A percentile compares a stretch with the other conserved stretches of the same genome.
phyloP scores from a whole-genome alignment of 148 eudicot species.

The Camellia japonica region DNA sequence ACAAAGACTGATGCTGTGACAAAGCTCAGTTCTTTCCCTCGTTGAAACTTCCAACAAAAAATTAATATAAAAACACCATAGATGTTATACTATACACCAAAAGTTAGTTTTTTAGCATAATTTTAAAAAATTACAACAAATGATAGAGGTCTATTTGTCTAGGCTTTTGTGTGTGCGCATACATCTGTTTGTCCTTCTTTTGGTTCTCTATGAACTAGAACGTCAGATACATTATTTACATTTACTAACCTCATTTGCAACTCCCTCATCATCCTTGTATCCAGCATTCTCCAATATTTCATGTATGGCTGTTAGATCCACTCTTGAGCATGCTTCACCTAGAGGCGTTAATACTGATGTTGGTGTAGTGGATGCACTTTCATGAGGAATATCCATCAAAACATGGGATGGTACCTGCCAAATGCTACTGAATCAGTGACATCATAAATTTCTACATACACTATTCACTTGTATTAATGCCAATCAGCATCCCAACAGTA shows the following conservation, averaged over 20 bases:
- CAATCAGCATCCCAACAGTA: neutral
- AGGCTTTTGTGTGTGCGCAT: neutral
- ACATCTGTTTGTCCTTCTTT: neutral
- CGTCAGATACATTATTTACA: neutral
- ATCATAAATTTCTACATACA: neutral
- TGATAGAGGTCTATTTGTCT: neutral
- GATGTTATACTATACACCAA: neutral
- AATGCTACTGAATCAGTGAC: constrained; percentile 15
- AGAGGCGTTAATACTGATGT: constrained; percentile 53
- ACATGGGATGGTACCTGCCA: constrained; percentile 76
- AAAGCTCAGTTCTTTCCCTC: neutral
- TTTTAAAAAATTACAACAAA: neutral
- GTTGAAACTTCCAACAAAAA: neutral
- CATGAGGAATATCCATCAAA: constrained; percentile 63
- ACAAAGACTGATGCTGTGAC: neutral
- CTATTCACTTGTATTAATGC: neutral
- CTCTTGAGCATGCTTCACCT: constrained; percentile 72
- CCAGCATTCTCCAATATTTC: constrained; percentile 67
- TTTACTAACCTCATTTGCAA: constrained; percentile 59
- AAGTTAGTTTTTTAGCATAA: neutral
- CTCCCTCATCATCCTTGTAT: constrained; percentile 77
- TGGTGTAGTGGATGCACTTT: constrained; percentile 47
- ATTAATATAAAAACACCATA: neutral
- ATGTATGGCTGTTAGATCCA: constrained; percentile 79
- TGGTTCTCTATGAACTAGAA: neutral